Conservation (phyloP, 805 yeast species). For the Yarrowia divulgata region DNA sequence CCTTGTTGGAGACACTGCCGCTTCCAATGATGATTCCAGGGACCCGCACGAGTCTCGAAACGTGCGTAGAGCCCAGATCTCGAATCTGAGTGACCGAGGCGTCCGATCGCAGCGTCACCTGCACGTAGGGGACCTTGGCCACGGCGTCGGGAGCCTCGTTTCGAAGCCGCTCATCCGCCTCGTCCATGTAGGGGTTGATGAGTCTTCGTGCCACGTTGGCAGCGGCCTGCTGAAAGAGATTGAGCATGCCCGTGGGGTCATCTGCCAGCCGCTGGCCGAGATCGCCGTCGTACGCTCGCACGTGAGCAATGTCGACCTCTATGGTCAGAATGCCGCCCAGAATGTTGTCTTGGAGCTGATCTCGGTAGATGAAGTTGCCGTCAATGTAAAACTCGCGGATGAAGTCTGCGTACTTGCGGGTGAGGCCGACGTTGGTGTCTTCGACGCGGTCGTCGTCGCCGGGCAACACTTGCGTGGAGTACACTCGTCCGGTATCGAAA, state of each 20-base stretch:
- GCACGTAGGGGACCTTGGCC: constrained; percentile 75
- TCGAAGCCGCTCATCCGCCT: constrained; percentile 40
- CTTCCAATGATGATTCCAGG: constrained; percentile 94
- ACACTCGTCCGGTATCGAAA: constrained; percentile 52
- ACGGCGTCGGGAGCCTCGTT: constrained; percentile 53
- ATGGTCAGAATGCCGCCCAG: constrained; percentile 75
- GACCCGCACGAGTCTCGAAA: constrained; percentile 85
- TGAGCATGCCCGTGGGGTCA: constrained; percentile 87
- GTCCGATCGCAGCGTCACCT: constrained; percentile 75
- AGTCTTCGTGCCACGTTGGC: constrained; percentile 76
- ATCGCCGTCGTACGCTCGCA: constrained; percentile 88
- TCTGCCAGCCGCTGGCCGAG: constrained; percentile 82
- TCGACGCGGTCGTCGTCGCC: constrained; percentile 73
- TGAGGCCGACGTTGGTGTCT: constrained; percentile 48
- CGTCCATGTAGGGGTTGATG: constrained; percentile 43
- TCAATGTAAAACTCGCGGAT: constrained; percentile 85
- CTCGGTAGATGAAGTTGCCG: constrained; percentile 80
- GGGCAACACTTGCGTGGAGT: constrained; percentile 79
- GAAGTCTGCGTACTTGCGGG: constrained; percentile 67
- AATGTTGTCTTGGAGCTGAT: constrained; percentile 86
- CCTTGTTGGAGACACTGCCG: constrained; percentile 85
- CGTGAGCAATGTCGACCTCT: constrained; percentile 79
- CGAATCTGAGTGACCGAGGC: constrained; percentile 78
- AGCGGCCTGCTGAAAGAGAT: constrained; percentile 72
- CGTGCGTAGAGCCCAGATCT: constrained; percentile 83